A percentile compares a stretch with the other conserved stretches of the same genome.
phyloP scores from a whole-genome alignment of 305 asterid genomes.

The Withania somnifera region DNA sequence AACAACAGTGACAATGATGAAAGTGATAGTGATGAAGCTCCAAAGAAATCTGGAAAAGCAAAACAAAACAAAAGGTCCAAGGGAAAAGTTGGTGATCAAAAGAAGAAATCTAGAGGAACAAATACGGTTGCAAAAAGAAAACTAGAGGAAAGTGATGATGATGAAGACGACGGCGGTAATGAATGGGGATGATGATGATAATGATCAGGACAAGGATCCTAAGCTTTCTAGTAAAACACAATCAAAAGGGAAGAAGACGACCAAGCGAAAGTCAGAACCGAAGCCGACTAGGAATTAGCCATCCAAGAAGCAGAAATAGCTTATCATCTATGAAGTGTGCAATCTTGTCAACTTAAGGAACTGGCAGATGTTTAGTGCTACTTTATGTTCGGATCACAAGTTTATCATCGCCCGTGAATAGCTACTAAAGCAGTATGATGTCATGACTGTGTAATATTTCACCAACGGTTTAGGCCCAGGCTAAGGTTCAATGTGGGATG shows the following conservation, averaged over 20 bases:
- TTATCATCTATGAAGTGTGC: not conserved
- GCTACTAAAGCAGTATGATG: not conserved
- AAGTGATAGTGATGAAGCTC: constrained; percentile 20
- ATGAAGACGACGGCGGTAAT: constrained; percentile 19
- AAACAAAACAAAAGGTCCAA: constrained; percentile 21
- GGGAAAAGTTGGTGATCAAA: constrained; percentile 19
- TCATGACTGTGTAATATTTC: not conserved
- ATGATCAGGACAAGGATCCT: constrained; percentile 12
- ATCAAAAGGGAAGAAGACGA: constrained; percentile 21
- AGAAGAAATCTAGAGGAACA: constrained; percentile 30
- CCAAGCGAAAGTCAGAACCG: constrained; percentile 25
- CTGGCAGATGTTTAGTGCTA: not conserved
- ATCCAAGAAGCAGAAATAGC: constrained; percentile 28
- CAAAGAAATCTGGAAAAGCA: constrained; percentile 24
- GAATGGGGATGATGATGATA: constrained; percentile 17
- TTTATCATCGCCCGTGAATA: not conserved
- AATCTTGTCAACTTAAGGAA: not conserved
- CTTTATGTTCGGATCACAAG: not conserved
- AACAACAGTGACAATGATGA: constrained; percentile 17
- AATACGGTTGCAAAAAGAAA: constrained; percentile 31
- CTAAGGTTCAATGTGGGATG: not conserved
- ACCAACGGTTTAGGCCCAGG: not conserved
- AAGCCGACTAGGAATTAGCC: constrained; percentile 23
- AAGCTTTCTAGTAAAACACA: constrained; percentile 10
- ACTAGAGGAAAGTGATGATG: constrained; percentile 21